Conservation (phyloP, 345 rosid species). For the Gossypium australe region DNA sequence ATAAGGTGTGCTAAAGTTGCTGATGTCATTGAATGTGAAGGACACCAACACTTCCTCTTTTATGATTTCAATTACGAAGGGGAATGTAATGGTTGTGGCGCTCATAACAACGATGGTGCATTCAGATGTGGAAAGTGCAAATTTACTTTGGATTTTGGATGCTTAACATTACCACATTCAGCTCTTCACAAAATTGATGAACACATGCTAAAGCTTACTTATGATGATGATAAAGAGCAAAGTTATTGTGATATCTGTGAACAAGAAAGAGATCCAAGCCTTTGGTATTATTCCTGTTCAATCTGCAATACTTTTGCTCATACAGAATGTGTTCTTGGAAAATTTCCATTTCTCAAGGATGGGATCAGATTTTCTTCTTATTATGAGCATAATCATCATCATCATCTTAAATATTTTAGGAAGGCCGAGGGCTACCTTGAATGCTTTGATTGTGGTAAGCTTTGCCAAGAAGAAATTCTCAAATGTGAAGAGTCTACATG, state of each 20-base stretch:
- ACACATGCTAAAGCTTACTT: not conserved
- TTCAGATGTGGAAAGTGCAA: not conserved
- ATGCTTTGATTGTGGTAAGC: not conserved
- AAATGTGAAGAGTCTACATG: not conserved
- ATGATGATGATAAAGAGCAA: not conserved
- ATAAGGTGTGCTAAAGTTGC: not conserved
- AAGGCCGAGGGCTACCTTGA: not conserved
- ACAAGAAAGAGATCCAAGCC: not conserved
- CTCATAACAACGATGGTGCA: fast-evolving
- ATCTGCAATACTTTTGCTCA: not conserved
- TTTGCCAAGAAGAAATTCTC: not conserved
- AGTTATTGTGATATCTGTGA: not conserved
- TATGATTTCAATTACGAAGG: not conserved
- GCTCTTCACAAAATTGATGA: not conserved
- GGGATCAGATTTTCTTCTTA: fast-evolving
- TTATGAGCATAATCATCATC: fast-evolving
- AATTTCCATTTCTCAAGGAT: not conserved
- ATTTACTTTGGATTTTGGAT: not conserved
- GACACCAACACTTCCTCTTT: not conserved
- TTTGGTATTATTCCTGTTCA: not conserved
- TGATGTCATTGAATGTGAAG: not conserved
- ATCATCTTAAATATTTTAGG: not conserved
- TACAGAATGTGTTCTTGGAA: not conserved
- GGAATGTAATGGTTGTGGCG: not conserved
- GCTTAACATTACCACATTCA: not conserved